Evolutionary conservation across 2,329 filamentous ascomycete genomes (phyloP), one percentile per base, ranked within the genome.

Genomic region (Sclerotinia borealis): DNA sequence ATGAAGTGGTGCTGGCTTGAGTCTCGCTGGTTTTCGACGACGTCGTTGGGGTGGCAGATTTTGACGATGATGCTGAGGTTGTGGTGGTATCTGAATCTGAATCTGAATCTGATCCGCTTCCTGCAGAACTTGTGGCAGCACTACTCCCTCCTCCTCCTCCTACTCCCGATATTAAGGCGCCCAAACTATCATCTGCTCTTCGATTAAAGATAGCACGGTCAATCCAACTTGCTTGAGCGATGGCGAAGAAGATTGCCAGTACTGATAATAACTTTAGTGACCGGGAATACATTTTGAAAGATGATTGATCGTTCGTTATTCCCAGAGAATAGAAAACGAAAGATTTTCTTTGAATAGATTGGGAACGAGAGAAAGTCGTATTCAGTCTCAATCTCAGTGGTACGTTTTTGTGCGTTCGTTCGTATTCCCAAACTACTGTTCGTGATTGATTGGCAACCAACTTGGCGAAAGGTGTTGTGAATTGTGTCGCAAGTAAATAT

Each of bases 161-260:
- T 31, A 13, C 48, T 29, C 15, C 41, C 7, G 50, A 13, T 19
- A 48, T 41, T 15, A 63, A 19, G 22, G 22, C 36, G 17, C 15
- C 29, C 31, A 27, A 31, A n/a, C 17, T 34, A n/a, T 60, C 25
- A 34, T 65, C 63, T 36, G 60, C 37, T 66, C 25, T 50, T 43
- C 65, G 61, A 31, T 47, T 65, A 50, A 67, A 62, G 43, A 69
- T 34, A 22, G 64, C 64, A 19, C 50, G 60, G 43, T 70, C 65
- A 55, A 70, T 54, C 65, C 64, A 68, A 15, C 31, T 61, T 8
- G 71, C 71, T 50, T 72, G 69, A 22, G 68, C 50, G 59, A 72
- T 36, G 60, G 69, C 64, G 58, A 71, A 39, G 49, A 69, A 48
- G 39, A 72, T 37, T 47, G 49, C 22, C 59, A 61, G 39, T 37